These are phyloP conservation scores for Phytomonas sp. DNA, from an alignment of 208 protist genomes.

Conservation along the genomic window DNA sequence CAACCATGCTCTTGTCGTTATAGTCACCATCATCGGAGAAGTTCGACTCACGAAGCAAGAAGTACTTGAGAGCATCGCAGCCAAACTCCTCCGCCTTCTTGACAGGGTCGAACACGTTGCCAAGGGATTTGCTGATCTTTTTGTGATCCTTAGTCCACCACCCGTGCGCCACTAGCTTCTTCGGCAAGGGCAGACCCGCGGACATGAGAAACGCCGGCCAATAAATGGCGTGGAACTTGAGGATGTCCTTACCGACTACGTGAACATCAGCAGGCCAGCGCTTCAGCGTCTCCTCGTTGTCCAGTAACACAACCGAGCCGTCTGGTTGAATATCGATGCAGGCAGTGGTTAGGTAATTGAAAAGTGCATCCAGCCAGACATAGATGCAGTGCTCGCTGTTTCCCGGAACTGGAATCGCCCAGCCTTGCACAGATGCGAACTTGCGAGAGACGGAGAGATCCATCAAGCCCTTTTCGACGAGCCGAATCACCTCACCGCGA, in stretches of 20 bases:
- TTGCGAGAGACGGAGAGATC: constrained; percentile 97
- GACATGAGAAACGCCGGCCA: constrained; percentile 98
- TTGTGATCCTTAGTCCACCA: constrained; percentile 94
- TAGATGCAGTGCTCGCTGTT: constrained; percentile 96
- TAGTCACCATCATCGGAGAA: constrained; percentile 95
- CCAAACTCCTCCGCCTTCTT: constrained; percentile 78
- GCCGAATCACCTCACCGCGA: constrained; percentile 87
- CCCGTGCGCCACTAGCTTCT: constrained; percentile 89
- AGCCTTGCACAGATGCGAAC: constrained; percentile 76
- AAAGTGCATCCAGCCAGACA: constrained; percentile 99
- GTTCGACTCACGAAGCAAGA: constrained; percentile 92
- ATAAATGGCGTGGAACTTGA: constrained; percentile 99
- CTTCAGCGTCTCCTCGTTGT: constrained; percentile 30
- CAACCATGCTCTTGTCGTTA: constrained; percentile 81
- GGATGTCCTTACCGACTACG: constrained; percentile 98
- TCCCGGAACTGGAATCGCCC: constrained; percentile 96
- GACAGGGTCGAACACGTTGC: constrained; percentile 95
- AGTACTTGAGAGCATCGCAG: constrained; percentile 93
- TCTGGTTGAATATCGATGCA: constrained; percentile 29
- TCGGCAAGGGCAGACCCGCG: constrained; percentile 89
- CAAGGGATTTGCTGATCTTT: constrained; percentile 97
- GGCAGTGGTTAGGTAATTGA: constrained; percentile 97
- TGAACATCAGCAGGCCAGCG: constrained; percentile 86
- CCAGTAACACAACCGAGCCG: constrained; percentile 30
- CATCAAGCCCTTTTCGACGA: constrained; percentile 77